Percentiles rank a stretch among this genome's conserved stretches.
Conservation (phyloP, 2,329 filamentous ascomycete genomes). For the Rugonectria rugulosa region DNA sequence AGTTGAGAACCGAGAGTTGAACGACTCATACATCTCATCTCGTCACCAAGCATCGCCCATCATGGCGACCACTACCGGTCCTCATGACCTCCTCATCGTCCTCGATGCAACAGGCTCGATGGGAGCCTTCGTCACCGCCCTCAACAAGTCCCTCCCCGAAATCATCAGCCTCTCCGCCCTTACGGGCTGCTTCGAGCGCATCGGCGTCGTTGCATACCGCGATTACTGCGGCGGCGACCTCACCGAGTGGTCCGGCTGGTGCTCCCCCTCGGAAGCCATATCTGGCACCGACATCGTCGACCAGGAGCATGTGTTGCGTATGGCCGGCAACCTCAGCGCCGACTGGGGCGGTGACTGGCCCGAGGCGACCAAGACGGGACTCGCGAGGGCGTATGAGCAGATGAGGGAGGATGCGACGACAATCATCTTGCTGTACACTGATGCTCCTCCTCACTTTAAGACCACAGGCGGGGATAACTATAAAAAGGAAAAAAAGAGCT, state of each 20-base stretch:
- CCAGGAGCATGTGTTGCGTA: constrained; percentile 46
- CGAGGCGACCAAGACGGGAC: constrained; percentile 57
- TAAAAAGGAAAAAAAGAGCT: constrained; percentile 38
- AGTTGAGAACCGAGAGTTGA: not conserved
- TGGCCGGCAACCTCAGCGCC: constrained; percentile 44
- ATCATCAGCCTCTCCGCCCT: constrained; percentile 58
- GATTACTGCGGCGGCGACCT: constrained; percentile 51
- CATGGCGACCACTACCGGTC: constrained; percentile 28
- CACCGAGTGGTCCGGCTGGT: constrained; percentile 60
- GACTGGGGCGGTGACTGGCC: constrained; percentile 51
- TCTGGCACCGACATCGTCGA: constrained; percentile 29
- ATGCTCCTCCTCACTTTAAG: constrained; percentile 56
- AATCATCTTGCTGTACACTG: constrained; percentile 56
- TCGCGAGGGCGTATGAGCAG: constrained; percentile 53
- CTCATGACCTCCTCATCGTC: constrained; percentile 55
- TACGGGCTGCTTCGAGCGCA: constrained; percentile 57
- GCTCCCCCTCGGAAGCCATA: constrained; percentile 32
- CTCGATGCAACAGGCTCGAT: constrained; percentile 57
- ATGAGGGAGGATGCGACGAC: constrained; percentile 59
- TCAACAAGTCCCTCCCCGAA: constrained; percentile 56
- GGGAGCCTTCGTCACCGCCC: constrained; percentile 50
- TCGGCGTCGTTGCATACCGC: constrained; percentile 59
- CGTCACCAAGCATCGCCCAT: constrained; percentile 6
- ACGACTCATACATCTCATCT: not conserved
- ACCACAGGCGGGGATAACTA: constrained; percentile 40